Evolutionary conservation across 306 rosid genomes (phyloP).

Genomic region (Bauhinia variegata): DNA sequence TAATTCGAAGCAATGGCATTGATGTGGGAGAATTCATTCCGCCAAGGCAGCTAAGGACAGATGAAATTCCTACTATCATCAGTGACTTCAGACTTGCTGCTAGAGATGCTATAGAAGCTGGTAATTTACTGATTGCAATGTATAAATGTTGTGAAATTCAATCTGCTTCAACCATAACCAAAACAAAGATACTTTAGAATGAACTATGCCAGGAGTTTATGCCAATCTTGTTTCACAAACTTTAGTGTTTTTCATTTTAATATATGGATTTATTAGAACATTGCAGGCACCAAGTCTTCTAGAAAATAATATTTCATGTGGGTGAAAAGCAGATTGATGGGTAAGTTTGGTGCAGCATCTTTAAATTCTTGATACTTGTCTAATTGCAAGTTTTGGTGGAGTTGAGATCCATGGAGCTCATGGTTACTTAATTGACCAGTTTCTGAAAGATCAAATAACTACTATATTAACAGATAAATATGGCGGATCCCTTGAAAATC

Average conservation of each 20-base stretch:
- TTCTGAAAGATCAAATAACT: conserved; percentile 47
- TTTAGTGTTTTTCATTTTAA: neutral
- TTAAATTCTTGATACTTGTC: neutral
- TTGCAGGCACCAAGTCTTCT: neutral
- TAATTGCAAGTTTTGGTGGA: conserved; percentile 49
- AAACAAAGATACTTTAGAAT: neutral
- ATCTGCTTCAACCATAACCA: neutral
- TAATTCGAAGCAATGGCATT: conserved; percentile 3
- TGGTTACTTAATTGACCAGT: conserved; percentile 55
- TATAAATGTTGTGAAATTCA: neutral
- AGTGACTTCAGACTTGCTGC: conserved; percentile 52
- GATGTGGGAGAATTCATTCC: conserved; percentile 35
- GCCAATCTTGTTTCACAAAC: neutral
- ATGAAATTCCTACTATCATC: conserved; percentile 49
- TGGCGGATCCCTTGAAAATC: conserved; percentile 55
- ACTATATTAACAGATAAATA: conserved; percentile 51
- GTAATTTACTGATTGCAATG: conserved; percentile 19
- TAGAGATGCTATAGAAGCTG: conserved; percentile 60
- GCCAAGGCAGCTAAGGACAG: conserved; percentile 44
- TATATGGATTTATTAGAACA: too few species aligned
- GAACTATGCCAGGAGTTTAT: neutral
- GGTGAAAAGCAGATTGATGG: neutral
- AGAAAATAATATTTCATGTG: neutral
- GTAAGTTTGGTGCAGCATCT: neutral
- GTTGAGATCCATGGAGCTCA: conserved; percentile 56